phyloP scores from a whole-genome alignment of 202 grass and related monocot genomes.

The Carex arenaria region DNA sequence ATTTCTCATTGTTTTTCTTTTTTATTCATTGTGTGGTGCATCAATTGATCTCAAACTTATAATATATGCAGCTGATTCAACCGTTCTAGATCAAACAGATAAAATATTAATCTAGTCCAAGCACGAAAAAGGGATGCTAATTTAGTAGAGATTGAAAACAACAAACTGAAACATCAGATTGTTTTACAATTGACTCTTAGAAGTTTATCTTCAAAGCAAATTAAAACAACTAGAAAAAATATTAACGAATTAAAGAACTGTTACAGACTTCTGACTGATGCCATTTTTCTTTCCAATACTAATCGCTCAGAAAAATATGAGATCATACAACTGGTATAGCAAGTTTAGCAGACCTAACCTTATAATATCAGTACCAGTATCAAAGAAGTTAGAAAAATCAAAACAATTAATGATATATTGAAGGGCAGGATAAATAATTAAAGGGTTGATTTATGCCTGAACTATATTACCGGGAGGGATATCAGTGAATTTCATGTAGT shows the following conservation, averaged over 20 bases:
- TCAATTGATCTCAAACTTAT: neutral
- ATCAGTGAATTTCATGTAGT: neutral
- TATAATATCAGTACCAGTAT: neutral
- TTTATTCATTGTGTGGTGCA: neutral
- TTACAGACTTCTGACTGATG: neutral
- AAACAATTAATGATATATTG: neutral
- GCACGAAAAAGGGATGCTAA: neutral
- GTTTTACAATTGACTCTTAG: neutral
- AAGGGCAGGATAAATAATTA: neutral
- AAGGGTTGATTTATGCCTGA: neutral
- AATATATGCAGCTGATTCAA: neutral
- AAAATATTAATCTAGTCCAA: neutral
- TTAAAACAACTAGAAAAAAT: neutral
- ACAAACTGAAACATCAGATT: neutral
- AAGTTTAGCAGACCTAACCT: neutral
- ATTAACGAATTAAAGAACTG: neutral
- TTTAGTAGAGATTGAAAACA: neutral
- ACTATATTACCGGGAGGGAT: neutral
- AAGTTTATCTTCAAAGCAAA: neutral
- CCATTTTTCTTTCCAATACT: neutral
- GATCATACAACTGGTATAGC: neutral
- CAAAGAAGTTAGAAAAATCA: neutral
- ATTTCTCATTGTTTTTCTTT: neutral
- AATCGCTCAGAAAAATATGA: neutral
- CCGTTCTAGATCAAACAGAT: neutral